Conservation (phyloP, 2,329 filamentous ascomycete genomes). For the Berkeleyomyces rouxiae region DNA sequence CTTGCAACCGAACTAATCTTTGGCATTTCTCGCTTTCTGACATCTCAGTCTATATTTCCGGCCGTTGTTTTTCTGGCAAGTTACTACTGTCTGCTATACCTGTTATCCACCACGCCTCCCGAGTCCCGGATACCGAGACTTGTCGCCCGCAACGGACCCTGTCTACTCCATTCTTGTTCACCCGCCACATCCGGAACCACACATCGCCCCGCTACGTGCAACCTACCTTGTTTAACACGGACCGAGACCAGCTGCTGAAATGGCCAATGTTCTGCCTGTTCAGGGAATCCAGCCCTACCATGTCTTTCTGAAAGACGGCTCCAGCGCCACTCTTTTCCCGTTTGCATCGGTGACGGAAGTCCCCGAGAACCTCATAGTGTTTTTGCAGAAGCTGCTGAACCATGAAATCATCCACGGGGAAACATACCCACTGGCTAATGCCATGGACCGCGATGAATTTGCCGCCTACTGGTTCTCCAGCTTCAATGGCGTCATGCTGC, state of each 20-base stretch:
- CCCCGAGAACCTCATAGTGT: slow-evolving; percentile 56
- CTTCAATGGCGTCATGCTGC: slow-evolving; percentile 74
- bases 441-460: slow-evolving; percentile 58
- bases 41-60: neutral
- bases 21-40: neutral
- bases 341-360: slow-evolving; percentile 63
- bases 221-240: too few species aligned
- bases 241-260: neutral
- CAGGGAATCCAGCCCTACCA: slow-evolving; percentile 42
- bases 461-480: slow-evolving; percentile 80
- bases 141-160: too few species aligned
- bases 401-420: slow-evolving; percentile 85
- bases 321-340: slow-evolving; percentile 67
- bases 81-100: neutral
- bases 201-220: too few species aligned
- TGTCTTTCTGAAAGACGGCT: slow-evolving; percentile 64
- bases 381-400: slow-evolving; percentile 71
- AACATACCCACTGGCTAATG: slow-evolving; percentile 75
- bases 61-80: neutral
- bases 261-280: slow-evolving; percentile 49
- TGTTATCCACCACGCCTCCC: neutral
- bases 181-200: too few species aligned
- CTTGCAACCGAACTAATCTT: neutral
- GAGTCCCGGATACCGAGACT: too few species aligned
- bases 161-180: too few species aligned